A percentile compares a stretch with the other conserved stretches of the same genome.
Conservation (phyloP, 768 basidiomycete genomes). For the Mycena polygramma region DNA sequence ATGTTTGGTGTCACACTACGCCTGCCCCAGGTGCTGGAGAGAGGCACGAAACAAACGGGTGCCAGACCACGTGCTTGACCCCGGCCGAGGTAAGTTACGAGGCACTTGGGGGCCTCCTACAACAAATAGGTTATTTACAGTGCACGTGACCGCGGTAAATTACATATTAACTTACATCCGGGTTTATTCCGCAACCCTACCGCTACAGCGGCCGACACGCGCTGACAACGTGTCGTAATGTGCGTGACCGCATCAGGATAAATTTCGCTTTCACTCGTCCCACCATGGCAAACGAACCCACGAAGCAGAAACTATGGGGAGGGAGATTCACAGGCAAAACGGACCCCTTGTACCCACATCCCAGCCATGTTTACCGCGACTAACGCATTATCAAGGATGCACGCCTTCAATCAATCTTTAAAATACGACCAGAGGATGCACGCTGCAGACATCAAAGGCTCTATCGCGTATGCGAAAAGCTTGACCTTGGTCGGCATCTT, state of each 20-base stretch:
- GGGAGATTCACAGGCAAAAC: constrained; percentile 91
- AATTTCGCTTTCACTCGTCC: constrained; percentile 18
- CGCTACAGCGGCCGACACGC: too few species aligned
- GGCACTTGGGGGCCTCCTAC: too few species aligned
- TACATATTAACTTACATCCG: too few species aligned
- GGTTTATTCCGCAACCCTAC: too few species aligned
- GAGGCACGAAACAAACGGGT: too few species aligned
- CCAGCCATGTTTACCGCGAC: constrained; percentile 30
- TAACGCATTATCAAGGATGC: constrained; percentile 75
- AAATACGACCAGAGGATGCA: constrained; percentile 97
- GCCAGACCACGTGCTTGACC: too few species aligned
- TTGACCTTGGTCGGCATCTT: constrained; percentile 86
- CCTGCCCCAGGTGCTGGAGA: too few species aligned
- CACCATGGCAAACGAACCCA: constrained; percentile 53
- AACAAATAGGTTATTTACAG: too few species aligned
- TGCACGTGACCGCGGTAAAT: too few species aligned
- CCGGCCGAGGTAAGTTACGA: too few species aligned
- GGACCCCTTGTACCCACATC: constrained; percentile 79
- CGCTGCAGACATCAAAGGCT: constrained; percentile 90
- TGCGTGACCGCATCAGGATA: constrained; percentile 17
- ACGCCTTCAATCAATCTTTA: constrained; percentile 96
- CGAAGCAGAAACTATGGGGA: constrained; percentile 88
- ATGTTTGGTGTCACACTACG: too few species aligned
- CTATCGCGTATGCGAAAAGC: constrained; percentile 95
- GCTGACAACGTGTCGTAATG: neutral